Evolutionary conservation across 116 monocot species (phyloP).

Genomic region (Papilionanthe hybrid): DNA sequence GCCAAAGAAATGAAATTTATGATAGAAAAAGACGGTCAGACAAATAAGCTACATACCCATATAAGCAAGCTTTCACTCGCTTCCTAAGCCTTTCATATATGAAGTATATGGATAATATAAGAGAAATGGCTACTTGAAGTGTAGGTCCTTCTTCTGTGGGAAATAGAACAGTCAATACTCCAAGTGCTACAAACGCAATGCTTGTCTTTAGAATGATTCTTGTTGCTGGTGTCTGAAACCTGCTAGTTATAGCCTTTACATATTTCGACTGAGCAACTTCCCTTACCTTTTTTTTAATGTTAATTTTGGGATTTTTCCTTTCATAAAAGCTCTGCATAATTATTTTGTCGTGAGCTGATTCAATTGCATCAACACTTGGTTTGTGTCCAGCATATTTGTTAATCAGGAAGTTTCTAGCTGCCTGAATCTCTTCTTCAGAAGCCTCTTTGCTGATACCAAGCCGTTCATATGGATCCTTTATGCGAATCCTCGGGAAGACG

Average conservation of each 20-base stretch:
- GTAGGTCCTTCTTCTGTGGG: conserved; percentile 99
- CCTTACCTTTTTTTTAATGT: conserved; percentile 76
- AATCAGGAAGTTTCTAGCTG: conserved; percentile 83
- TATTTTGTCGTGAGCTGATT: conserved; percentile 94
- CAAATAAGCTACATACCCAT: conserved; percentile 51
- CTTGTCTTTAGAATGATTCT: conserved; percentile 67
- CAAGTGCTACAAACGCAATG: conserved; percentile 56
- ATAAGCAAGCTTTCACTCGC: conserved; percentile 59
- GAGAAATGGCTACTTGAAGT: conserved; percentile 87
- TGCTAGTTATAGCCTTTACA: conserved; percentile 60
- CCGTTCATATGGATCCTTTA: conserved; percentile 81
- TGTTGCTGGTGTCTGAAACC: conserved; percentile 68
- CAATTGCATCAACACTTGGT: conserved; percentile 93
- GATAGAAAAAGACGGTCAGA: background rate
- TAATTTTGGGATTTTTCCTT: conserved; percentile 83
- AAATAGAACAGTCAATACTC: conserved; percentile 71
- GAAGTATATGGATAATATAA: conserved; percentile 75
- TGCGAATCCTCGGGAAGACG: conserved; percentile 80
- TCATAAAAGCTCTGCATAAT: conserved; percentile 84
- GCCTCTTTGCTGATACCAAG: conserved; percentile 91
- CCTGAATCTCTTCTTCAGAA: conserved; percentile 98
- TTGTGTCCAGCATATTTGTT: conserved; percentile 78
- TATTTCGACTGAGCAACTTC: conserved; percentile 63
- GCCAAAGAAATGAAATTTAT: background rate
- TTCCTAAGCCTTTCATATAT: conserved; percentile 60